Percentiles rank a stretch among this genome's conserved stretches.
These are phyloP conservation scores for Camelina sativa DNA, from an alignment of 345 rosid genomes.

Conservation along the genomic window DNA sequence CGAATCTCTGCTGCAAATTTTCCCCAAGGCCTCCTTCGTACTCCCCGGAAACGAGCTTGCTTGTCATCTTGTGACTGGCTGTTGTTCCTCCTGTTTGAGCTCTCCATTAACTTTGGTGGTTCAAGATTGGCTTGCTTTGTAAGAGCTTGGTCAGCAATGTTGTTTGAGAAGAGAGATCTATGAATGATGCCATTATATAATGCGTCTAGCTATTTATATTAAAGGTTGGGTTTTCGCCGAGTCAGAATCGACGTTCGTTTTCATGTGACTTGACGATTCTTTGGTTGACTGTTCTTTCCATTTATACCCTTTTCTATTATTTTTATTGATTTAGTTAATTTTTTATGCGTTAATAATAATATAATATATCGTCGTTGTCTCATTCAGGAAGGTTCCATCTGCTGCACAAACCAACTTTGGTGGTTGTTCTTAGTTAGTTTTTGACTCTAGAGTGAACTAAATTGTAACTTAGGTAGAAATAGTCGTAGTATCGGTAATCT, in stretches of 20 bases:
- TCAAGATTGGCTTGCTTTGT: constrained; percentile 36
- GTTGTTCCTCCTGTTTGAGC: constrained; percentile 41
- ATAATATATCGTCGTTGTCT: not conserved
- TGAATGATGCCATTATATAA: constrained; percentile 25
- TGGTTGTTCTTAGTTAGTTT: not conserved
- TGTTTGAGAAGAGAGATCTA: constrained; percentile 5
- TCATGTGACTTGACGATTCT: constrained; percentile 45
- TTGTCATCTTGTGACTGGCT: constrained; percentile 42
- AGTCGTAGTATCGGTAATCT: constrained; percentile 13
- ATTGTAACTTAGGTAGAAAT: not conserved
- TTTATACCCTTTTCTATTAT: constrained; percentile 20
- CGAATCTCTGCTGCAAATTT: constrained; percentile 91
- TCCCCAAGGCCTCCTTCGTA: constrained; percentile 81
- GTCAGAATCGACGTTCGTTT: constrained; percentile 47
- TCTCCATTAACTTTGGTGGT: constrained; percentile 33
- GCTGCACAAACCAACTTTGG: constrained; percentile 10
- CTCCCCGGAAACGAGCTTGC: constrained; percentile 59
- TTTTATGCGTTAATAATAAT: not conserved
- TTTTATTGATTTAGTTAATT: not conserved
- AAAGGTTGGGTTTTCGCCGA: constrained; percentile 20
- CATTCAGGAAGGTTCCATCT: constrained; percentile 35
- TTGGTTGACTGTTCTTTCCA: constrained; percentile 39
- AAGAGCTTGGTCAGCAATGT: constrained; percentile 14
- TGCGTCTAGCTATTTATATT: constrained; percentile 33
- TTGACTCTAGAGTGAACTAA: constrained; percentile 33